Conservation (phyloP, 768 basidiomycete species). For the Baorangia bicolor region DNA sequence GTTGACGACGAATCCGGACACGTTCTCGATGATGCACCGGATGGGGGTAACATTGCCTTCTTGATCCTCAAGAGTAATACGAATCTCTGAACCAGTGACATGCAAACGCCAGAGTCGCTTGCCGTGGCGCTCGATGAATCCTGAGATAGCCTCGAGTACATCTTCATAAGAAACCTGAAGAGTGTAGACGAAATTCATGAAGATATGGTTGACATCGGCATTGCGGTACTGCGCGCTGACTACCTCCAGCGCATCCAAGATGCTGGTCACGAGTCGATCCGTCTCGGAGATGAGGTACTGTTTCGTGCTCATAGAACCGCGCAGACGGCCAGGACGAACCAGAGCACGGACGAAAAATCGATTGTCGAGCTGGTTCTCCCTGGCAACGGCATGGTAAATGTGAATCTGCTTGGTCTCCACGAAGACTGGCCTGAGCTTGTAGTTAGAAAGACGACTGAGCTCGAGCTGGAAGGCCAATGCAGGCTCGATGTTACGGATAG, state of each 20-base stretch:
- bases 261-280: slow-evolving; percentile 90
- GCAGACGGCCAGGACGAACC: slow-evolving; percentile 91
- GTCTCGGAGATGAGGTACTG: slow-evolving; percentile 99
- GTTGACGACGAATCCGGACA: slow-evolving; percentile 98
- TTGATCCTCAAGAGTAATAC: slow-evolving; percentile 90
- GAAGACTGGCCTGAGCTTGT: slow-evolving; percentile 94
- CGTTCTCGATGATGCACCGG: slow-evolving; percentile 97
- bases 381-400: slow-evolving; percentile 93
- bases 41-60: slow-evolving; percentile 96
- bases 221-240: slow-evolving; percentile 87
- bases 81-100: slow-evolving; percentile 96
- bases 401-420: slow-evolving; percentile 98
- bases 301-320: slow-evolving; percentile 90
- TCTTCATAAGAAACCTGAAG: slow-evolving; percentile 95
- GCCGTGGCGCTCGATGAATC: slow-evolving; percentile 98
- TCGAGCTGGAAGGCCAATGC: slow-evolving; percentile 98
- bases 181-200: slow-evolving; percentile 98
- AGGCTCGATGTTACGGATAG: slow-evolving; percentile 97
- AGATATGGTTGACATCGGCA: slow-evolving; percentile 98
- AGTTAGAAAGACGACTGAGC: slow-evolving; percentile 93
- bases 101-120: slow-evolving; percentile 98
- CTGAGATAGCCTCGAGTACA: slow-evolving; percentile 94
- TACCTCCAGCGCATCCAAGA: slow-evolving; percentile 93
- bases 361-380: slow-evolving; percentile 96
- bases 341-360: slow-evolving; percentile 98